phyloP scores from a whole-genome alignment of 805 yeast species.

The Spathaspora arborariae region DNA sequence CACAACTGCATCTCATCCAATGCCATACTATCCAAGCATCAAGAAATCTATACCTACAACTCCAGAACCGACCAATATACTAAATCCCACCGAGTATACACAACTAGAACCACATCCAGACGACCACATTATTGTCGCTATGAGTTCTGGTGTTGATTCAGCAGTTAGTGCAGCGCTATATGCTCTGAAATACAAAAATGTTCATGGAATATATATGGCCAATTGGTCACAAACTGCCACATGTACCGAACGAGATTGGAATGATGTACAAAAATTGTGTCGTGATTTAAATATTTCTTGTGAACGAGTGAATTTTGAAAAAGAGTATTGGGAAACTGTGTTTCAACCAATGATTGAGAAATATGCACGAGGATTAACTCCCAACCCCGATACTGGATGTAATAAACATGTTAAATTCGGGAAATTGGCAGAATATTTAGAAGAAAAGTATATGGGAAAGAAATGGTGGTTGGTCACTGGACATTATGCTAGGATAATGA shows the following conservation, averaged over 20 bases:
- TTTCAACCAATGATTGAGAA: constrained; percentile 85
- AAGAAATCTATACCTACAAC: neutral
- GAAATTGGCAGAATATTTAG: constrained; percentile 54
- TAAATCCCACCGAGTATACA: constrained; percentile 11
- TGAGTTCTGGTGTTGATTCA: constrained; percentile 97
- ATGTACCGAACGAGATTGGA: constrained; percentile 88
- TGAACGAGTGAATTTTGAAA: constrained; percentile 77
- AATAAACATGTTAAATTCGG: constrained; percentile 88
- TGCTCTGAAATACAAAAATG: constrained; percentile 53
- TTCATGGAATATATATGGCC: constrained; percentile 85
- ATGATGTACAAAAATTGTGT: constrained; percentile 69
- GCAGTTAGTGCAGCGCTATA: constrained; percentile 77
- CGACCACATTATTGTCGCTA: constrained; percentile 76
- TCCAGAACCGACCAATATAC: neutral
- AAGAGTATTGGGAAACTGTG: constrained; percentile 89
- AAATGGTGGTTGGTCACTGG: constrained; percentile 90
- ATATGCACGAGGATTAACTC: constrained; percentile 74
- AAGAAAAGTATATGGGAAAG: constrained; percentile 25
- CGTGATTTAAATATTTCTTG: constrained; percentile 60
- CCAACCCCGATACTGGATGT: constrained; percentile 92
- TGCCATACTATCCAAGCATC: constrained; percentile 3
- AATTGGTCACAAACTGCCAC: constrained; percentile 73
- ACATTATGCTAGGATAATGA: constrained; percentile 62
- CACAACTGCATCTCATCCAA: neutral
- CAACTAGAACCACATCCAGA: constrained; percentile 45